Evolutionary conservation across 73 alveolate species (phyloP).

Genomic region (Stentor coeruleus): DNA sequence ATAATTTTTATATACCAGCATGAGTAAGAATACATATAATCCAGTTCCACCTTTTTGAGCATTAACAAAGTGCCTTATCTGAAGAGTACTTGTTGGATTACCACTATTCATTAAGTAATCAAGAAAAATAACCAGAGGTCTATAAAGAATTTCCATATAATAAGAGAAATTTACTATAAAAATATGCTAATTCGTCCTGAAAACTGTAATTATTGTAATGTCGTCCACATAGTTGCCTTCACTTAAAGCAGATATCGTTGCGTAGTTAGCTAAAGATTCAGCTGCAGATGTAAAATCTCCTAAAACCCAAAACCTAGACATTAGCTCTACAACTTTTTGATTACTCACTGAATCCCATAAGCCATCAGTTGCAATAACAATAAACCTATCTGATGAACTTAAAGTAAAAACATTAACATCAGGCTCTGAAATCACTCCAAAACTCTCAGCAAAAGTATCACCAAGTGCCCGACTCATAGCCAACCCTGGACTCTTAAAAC

Average conservation of each 20-base stretch:
- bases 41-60: constrained; percentile 55
- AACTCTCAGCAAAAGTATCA: background rate
- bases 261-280: too few species aligned
- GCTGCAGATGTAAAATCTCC: background rate
- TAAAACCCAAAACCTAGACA: background rate
- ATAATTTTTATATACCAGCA: constrained; percentile 81
- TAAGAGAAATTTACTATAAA: too few species aligned
- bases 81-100: background rate
- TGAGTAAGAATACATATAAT: constrained; percentile 47
- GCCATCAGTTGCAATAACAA: background rate
- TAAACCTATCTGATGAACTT: background rate
- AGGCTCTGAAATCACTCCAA: background rate
- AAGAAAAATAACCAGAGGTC: background rate
- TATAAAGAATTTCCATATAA: background rate
- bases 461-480: background rate
- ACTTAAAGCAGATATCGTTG: too few species aligned
- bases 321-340: background rate
- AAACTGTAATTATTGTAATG: too few species aligned
- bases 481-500: background rate
- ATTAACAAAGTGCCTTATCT: constrained; percentile 45
- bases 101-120: too few species aligned
- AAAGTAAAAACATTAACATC: background rate
- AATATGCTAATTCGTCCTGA: too few species aligned
- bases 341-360: background rate
- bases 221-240: too few species aligned